Conservation (phyloP, 208 protist genomes). For the Leishmania aethiopica region DNA sequence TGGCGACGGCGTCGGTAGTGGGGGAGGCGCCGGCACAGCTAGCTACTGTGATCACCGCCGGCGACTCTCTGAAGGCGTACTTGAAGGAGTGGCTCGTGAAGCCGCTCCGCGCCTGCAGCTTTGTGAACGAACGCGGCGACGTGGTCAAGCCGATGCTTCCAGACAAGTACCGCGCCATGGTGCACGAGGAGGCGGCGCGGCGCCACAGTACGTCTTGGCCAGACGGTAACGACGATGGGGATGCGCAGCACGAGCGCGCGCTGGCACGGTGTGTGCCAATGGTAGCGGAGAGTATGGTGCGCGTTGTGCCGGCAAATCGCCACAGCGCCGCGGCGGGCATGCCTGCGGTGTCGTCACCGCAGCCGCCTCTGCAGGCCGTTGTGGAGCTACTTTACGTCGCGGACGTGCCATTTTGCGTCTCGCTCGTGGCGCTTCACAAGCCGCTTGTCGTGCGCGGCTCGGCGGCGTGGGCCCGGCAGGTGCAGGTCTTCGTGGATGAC, state of each 20-base stretch:
- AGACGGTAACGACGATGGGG: constrained; percentile 16
- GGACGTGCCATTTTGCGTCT: constrained; percentile 65
- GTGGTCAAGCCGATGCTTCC: constrained; percentile 8
- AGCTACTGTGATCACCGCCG: constrained; percentile 9
- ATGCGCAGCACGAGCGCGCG: constrained; percentile 10
- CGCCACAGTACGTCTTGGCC: background rate
- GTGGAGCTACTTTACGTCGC: constrained; percentile 66
- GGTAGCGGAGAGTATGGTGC: constrained; percentile 33
- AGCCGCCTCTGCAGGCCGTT: constrained; percentile 38
- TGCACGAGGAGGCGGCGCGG: constrained; percentile 5
- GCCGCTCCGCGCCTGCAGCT: constrained; percentile 43
- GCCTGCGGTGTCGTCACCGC: background rate
- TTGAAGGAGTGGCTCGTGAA: constrained; percentile 62
- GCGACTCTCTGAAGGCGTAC: constrained; percentile 51
- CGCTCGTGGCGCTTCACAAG: constrained; percentile 38
- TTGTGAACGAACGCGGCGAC: constrained; percentile 59
- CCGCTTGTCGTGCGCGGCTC: constrained; percentile 46
- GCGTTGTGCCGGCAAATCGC: constrained; percentile 19
- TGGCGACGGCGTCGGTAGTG: background rate
- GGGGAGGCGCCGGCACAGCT: background rate
- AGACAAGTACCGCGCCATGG: constrained; percentile 5
- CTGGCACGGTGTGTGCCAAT: constrained; percentile 19
- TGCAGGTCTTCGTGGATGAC: constrained; percentile 65
- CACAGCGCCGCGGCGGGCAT: background rate
- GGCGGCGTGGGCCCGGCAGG: constrained; percentile 56